A percentile compares a stretch with the other conserved stretches of the same genome.
phyloP scores from a whole-genome alignment of 1,284 basidiomycete genomes.

The Peniophora sp. region DNA sequence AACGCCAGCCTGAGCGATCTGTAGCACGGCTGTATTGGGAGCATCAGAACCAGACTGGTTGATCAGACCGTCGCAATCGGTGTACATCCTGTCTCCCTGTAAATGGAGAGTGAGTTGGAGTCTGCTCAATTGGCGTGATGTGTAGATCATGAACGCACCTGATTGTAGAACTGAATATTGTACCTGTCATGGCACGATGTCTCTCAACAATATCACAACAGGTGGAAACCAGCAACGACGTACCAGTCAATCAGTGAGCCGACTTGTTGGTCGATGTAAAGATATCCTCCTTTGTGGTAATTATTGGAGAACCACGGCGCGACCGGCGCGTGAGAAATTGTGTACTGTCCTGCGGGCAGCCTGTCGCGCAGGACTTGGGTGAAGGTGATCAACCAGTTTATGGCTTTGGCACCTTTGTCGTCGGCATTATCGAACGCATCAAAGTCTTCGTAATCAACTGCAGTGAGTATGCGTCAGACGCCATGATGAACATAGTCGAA shows the following conservation, averaged over 20 bases:
- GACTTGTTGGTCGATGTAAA: neutral
- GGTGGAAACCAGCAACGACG: too few relatives aligned
- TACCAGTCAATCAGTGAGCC: neutral
- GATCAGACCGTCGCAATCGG: constrained; percentile 46
- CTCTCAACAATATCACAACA: too few relatives aligned
- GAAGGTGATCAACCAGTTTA: constrained; percentile 17
- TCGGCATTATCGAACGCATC: constrained; percentile 14
- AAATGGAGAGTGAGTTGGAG: too few relatives aligned
- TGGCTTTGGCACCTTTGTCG: constrained; percentile 11
- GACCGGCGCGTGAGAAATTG: constrained; percentile 13
- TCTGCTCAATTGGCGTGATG: too few relatives aligned
- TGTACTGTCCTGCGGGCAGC: constrained; percentile 15
- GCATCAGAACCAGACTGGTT: constrained; percentile 41
- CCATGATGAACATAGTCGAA: too few relatives aligned
- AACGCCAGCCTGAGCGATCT: constrained; percentile 52
- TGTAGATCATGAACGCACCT: neutral
- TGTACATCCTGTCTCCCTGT: constrained; percentile 42
- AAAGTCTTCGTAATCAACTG: constrained; percentile 16
- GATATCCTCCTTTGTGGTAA: neutral
- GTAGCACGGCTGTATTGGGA: constrained; percentile 45
- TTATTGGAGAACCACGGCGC: neutral
- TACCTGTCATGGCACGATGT: neutral
- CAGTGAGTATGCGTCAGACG: too few relatives aligned
- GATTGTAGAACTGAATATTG: constrained; percentile 2
- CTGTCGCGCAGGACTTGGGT: constrained; percentile 16